Percentiles rank a stretch among this genome's conserved stretches.
Conservation (phyloP, 345 rosid genomes). For the Crucihimalaya himalaica region DNA sequence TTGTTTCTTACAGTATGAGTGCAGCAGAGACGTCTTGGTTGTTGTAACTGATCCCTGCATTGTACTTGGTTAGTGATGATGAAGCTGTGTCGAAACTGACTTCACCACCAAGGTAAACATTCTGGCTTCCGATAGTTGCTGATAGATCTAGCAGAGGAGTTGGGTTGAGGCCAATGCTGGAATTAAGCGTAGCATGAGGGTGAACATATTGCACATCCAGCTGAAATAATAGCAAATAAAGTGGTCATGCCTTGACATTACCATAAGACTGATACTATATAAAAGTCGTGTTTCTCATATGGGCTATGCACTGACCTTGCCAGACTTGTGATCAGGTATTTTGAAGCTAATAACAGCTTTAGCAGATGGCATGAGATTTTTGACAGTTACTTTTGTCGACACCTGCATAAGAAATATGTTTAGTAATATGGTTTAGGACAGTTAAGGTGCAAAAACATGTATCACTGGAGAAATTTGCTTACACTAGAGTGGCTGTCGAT, state of each 20-base stretch:
- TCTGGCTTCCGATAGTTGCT: conserved; percentile 68
- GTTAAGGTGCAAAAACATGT: not conserved
- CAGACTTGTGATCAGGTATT: conserved; percentile 88
- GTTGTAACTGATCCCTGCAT: conserved; percentile 69
- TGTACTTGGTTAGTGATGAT: conserved; percentile 63
- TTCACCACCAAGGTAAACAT: conserved; percentile 71
- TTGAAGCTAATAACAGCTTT: conserved; percentile 66
- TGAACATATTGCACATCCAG: conserved; percentile 80
- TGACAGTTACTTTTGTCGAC: conserved; percentile 66
- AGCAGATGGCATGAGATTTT: conserved; percentile 58
- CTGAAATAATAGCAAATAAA: conserved; percentile 44
- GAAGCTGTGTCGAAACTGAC: conserved; percentile 77
- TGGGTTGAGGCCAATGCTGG: conserved; percentile 81
- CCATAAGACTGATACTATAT: not conserved
- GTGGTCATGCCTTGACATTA: not conserved
- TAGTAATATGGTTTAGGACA: not conserved
- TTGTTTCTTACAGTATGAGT: conserved; percentile 61
- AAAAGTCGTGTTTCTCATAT: not conserved
- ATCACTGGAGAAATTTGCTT: conserved; percentile 28
- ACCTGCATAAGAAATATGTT: conserved; percentile 46
- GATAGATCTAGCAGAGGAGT: conserved; percentile 72
- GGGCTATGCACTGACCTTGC: conserved; percentile 69
- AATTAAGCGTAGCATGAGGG: conserved; percentile 66
- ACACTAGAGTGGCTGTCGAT: conserved; percentile 76
- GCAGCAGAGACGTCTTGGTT: conserved; percentile 66